Evolutionary conservation across 192 early-diverging fungal species (phyloP).

Genomic region (Neocallimastix lanati): DNA sequence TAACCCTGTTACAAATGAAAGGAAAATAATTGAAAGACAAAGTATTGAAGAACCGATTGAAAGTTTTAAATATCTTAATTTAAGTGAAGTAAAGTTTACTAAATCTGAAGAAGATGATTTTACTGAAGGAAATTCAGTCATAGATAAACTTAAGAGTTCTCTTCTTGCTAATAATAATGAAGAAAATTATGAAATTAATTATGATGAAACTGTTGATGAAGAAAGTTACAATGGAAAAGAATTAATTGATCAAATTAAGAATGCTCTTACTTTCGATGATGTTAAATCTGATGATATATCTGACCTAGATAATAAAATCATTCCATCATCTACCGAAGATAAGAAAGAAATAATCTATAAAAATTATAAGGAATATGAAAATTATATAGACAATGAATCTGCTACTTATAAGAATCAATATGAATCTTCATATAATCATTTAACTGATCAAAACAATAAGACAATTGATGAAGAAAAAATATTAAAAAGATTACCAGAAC

Average conservation of each 20-base stretch:
- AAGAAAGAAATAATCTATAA: neutral
- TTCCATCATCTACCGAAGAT: neutral
- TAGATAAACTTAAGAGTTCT: neutral
- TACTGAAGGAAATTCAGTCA: neutral
- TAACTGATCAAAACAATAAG: too few relatives aligned
- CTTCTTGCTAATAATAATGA: neutral
- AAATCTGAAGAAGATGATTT: neutral
- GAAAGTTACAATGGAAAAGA: neutral
- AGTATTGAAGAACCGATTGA: too few relatives aligned
- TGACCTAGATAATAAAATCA: neutral
- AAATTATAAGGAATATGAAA: neutral
- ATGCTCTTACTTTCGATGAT: neutral
- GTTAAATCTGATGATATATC: neutral
- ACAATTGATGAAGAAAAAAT: too few relatives aligned
- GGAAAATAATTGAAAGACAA: too few relatives aligned
- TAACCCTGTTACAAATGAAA: too few relatives aligned
- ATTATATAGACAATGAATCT: neutral
- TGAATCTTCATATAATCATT: too few relatives aligned
- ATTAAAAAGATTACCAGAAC: too few relatives aligned
- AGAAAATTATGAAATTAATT: neutral
- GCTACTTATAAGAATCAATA: too few relatives aligned
- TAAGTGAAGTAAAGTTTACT: neutral
- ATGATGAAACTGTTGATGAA: neutral
- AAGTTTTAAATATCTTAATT: neutral
- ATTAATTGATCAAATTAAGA: neutral